These are phyloP conservation scores for Thymus mandschuricus DNA, from an alignment of 257 asterid species.

Conservation along the genomic window DNA sequence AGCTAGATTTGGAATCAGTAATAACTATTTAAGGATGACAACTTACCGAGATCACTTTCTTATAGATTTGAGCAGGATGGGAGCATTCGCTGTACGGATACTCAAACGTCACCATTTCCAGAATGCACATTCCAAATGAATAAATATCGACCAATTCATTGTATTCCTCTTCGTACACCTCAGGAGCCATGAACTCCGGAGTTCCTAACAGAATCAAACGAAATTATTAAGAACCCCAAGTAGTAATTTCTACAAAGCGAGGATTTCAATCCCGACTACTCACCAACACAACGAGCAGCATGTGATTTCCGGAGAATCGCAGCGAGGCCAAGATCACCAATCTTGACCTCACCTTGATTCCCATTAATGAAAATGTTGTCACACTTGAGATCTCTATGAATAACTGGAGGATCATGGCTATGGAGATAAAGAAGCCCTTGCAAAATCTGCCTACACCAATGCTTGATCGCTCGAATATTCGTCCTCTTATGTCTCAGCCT, in stretches of 20 bases:
- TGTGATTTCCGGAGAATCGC: constrained; percentile 81
- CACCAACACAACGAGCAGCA: constrained; percentile 88
- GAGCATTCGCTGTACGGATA: constrained; percentile 89
- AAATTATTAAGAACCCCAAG: neutral
- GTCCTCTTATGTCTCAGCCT: constrained; percentile 79
- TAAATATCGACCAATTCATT: constrained; percentile 84
- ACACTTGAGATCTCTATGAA: constrained; percentile 92
- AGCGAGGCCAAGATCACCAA: constrained; percentile 93
- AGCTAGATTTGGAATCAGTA: constrained; percentile 4
- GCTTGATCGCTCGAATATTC: constrained; percentile 80
- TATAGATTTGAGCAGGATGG: constrained; percentile 89
- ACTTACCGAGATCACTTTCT: constrained; percentile 84
- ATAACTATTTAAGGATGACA: constrained; percentile 7
- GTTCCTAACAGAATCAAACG: constrained; percentile 51
- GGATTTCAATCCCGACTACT: neutral
- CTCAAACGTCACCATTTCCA: constrained; percentile 90
- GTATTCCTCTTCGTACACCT: constrained; percentile 83
- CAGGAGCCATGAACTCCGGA: constrained; percentile 98
- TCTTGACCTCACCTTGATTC: constrained; percentile 88
- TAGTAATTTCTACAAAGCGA: too few species aligned
- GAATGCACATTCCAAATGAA: constrained; percentile 87
- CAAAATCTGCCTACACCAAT: constrained; percentile 88
- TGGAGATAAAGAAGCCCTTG: constrained; percentile 84
- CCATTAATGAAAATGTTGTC: constrained; percentile 89
- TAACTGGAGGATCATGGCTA: constrained; percentile 82